Evolutionary conservation across 2,329 filamentous ascomycete species (phyloP), one percentile per base, ranked within the genome.

Genomic region (Exophiala aquamarina): DNA sequence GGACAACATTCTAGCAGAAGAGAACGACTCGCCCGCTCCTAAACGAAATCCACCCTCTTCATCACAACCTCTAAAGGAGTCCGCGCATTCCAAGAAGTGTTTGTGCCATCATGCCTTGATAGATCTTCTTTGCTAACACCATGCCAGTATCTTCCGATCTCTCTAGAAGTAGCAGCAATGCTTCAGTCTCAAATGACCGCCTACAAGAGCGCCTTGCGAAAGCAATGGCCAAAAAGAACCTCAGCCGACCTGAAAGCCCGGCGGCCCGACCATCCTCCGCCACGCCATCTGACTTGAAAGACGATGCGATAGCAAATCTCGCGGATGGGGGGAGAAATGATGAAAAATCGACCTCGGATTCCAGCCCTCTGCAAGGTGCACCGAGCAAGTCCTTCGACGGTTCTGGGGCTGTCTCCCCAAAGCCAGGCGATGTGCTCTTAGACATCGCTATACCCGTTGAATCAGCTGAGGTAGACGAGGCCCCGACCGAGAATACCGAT

Each of bases 181-280:
- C 42, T 33, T 81, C 76, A 53, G 79, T 82, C 56, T 73, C 79
- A 51, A 93, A 89, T 68, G 90, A 94, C 59, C 82, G 90, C 42
- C 74, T 98, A 34, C 91, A 96, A 64, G 91, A 95, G 65, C 81
- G 90, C 52, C 76, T 98, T 50, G 92, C 92, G 21, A 88, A 89
- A 62, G 93, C 91, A 21, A 82, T 96, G 60, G 89, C 85, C 3
- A 85, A 85, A 49, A 89, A 86, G 62, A 79, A 77, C 47, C 65
- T 71, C 2, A 64, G 68, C 31, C 74, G 71, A 44, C 63, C 72
- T 21, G 73, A 71, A 20, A 71, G 68, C 17, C 72, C 68, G 45
- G 67, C 70, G 53, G 67, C 76, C 18, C 71, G 73, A 5, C 76
- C 75, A 37, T 53, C 67, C 76, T 19, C 72, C 74, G 6, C 76